Evolutionary conservation across 2,329 filamentous ascomycete genomes (phyloP).

Genomic region (Bipolaris sorokiniana): DNA sequence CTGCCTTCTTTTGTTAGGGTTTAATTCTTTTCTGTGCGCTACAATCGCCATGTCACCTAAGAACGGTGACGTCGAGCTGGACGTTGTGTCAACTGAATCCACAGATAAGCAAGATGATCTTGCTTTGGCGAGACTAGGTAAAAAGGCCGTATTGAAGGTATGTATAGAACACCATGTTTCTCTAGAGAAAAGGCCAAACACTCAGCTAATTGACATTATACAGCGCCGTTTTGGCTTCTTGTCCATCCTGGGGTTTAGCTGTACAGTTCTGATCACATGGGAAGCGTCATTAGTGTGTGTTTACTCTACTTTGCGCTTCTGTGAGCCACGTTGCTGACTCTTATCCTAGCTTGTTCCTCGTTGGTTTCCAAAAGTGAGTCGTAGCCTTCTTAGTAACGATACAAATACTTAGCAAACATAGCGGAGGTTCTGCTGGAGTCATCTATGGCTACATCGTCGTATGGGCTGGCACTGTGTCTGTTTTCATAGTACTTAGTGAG

Average conservation of each 20-base stretch:
- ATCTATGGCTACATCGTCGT: conserved; percentile 40
- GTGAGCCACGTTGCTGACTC: conserved; percentile 12
- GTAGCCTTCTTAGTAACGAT: neutral
- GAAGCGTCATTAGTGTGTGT: conserved; percentile 34
- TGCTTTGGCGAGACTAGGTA: conserved; percentile 29
- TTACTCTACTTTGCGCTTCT: neutral
- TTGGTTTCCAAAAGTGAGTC: conserved; percentile 29
- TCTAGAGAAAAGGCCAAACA: neutral
- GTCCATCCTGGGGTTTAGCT: conserved; percentile 36
- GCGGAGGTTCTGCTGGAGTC: conserved; percentile 40
- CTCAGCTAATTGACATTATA: neutral
- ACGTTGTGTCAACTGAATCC: conserved; percentile 6
- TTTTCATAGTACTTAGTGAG: conserved; percentile 37
- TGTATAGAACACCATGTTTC: neutral
- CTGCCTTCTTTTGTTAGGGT: neutral
- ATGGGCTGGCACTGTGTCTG: conserved; percentile 39
- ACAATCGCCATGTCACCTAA: conserved; percentile 23
- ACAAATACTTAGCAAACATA: conserved; percentile 9
- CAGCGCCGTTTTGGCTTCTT: conserved; percentile 39
- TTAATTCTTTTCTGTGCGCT: neutral
- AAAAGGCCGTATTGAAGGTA: conserved; percentile 34
- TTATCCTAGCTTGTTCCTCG: conserved; percentile 23
- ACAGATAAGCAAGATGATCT: conserved; percentile 25
- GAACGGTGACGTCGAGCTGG: conserved; percentile 21
- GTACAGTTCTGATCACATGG: conserved; percentile 40